phyloP scores from a whole-genome alignment of 1,284 basidiomycete genomes.

The Ceratobasidium theobromae region DNA sequence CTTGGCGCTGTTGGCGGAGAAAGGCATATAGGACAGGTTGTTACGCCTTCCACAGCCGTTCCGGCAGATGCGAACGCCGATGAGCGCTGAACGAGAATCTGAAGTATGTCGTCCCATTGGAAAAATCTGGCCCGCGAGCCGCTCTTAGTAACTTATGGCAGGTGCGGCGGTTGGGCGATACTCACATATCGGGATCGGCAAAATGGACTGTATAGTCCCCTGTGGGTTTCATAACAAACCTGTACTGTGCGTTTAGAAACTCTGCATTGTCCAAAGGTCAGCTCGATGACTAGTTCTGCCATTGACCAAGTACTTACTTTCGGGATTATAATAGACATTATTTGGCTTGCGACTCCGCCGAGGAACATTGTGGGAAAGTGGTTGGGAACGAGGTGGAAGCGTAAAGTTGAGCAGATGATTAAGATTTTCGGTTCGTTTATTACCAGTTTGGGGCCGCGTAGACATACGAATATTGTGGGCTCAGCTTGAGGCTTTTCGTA shows the following conservation, averaged over 20 bases:
- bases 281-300: slow-evolving; percentile 10
- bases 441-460: slow-evolving; percentile 24
- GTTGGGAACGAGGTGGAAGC: slow-evolving; percentile 51
- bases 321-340: slow-evolving; percentile 44
- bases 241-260: slow-evolving; percentile 91
- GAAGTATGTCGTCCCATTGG: slow-evolving; percentile 95
- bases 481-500: slow-evolving; percentile 24
- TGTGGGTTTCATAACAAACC: slow-evolving; percentile 88
- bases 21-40: slow-evolving; percentile 93
- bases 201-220: slow-evolving; percentile 95
- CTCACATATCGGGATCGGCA: slow-evolving; percentile 91
- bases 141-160: background rate
- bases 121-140: slow-evolving; percentile 62
- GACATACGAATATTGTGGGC: slow-evolving; percentile 27
- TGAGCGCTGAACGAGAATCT: slow-evolving; percentile 81
- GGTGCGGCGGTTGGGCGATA: slow-evolving; percentile 33
- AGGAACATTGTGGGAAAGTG: slow-evolving; percentile 58
- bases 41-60: slow-evolving; percentile 58
- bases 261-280: slow-evolving; percentile 49
- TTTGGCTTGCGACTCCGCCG: slow-evolving; percentile 74
- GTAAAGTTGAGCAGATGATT: slow-evolving; percentile 47
- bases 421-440: slow-evolving; percentile 33
- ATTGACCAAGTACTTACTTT: slow-evolving; percentile 32
- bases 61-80: slow-evolving; percentile 60
- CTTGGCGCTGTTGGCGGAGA: slow-evolving; percentile 87